Percentiles rank a stretch among this genome's conserved stretches.
phyloP scores from a whole-genome alignment of 305 asterid genomes.

The Coffea humblotiana region DNA sequence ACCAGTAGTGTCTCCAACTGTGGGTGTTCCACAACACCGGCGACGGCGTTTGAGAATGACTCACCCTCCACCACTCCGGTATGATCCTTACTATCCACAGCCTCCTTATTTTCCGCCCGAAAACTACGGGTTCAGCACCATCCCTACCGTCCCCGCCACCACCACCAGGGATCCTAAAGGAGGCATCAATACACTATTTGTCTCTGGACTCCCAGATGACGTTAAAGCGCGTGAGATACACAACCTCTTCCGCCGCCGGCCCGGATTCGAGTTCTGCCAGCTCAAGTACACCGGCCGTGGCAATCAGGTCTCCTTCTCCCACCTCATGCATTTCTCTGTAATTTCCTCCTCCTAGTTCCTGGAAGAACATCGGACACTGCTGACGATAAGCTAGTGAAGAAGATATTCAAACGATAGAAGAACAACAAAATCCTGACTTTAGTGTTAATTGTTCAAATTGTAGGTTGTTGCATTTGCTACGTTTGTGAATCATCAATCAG shows the following conservation, averaged over 20 bases:
- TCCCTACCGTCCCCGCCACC: conserved; percentile 20
- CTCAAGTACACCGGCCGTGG: conserved; percentile 98
- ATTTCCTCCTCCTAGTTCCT: background rate
- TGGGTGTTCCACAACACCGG: background rate
- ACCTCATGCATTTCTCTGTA: background rate
- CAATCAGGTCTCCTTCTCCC: conserved; percentile 56
- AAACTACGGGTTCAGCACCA: conserved; percentile 35
- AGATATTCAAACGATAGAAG: background rate
- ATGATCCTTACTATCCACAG: conserved; percentile 73
- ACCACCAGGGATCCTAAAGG: conserved; percentile 38
- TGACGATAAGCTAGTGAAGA: background rate
- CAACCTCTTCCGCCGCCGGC: conserved; percentile 93
- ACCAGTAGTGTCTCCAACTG: background rate
- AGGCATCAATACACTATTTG: conserved; percentile 78
- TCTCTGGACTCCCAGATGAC: conserved; percentile 97
- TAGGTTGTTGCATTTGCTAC: conserved; percentile 99
- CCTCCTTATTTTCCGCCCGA: conserved; percentile 18
- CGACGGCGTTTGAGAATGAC: conserved; percentile 42
- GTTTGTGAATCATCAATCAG: conserved; percentile 83
- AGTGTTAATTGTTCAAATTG: conserved; percentile 13
- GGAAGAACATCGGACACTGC: background rate
- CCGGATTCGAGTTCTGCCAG: conserved; percentile 89
- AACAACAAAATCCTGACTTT: background rate
- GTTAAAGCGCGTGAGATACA: conserved; percentile 99
- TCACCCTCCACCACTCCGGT: conserved; percentile 45